A percentile compares a stretch with the other conserved stretches of the same genome.
These are phyloP conservation scores for Leucocoprinus birnbaumii DNA, from an alignment of 768 basidiomycete genomes.

Conservation along the genomic window DNA sequence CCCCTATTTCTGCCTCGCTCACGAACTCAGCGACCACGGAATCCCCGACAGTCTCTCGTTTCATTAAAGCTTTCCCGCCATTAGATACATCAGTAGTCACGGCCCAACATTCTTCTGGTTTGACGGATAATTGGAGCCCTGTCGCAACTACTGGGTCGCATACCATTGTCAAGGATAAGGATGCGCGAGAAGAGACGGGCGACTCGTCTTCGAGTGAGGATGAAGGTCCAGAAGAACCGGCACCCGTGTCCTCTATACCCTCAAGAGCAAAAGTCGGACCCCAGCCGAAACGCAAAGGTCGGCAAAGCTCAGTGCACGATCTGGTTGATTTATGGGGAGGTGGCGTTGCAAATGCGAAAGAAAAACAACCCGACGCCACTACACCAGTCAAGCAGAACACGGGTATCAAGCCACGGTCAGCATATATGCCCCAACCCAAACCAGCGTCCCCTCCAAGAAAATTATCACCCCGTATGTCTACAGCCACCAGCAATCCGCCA, in stretches of 20 bases:
- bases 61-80: conserved; percentile 33
- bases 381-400: conserved; percentile 5
- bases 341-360: conserved; percentile 34
- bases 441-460: conserved; percentile 10
- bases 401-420: conserved; percentile 1
- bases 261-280: conserved; percentile 20
- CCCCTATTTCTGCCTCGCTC: conserved; percentile 14
- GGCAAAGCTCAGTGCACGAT: conserved; percentile 84
- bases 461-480: background rate
- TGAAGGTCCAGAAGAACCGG: conserved; percentile 52
- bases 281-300: conserved; percentile 41
- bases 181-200: conserved; percentile 29
- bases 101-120: conserved; percentile 6
- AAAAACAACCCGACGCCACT: conserved; percentile 29
- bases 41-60: conserved; percentile 36
- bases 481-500: background rate
- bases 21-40: conserved; percentile 19
- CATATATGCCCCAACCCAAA: conserved; percentile 8
- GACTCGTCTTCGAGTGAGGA: conserved; percentile 54
- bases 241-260: conserved; percentile 22
- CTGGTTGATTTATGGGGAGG: conserved; percentile 79
- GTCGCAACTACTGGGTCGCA: conserved; percentile 20
- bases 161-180: conserved; percentile 9
- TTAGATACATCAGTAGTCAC: conserved; percentile 23
- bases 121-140: conserved; percentile 52